phyloP scores from a whole-genome alignment of 768 basidiomycete species.

The Kondoa malvinella region DNA sequence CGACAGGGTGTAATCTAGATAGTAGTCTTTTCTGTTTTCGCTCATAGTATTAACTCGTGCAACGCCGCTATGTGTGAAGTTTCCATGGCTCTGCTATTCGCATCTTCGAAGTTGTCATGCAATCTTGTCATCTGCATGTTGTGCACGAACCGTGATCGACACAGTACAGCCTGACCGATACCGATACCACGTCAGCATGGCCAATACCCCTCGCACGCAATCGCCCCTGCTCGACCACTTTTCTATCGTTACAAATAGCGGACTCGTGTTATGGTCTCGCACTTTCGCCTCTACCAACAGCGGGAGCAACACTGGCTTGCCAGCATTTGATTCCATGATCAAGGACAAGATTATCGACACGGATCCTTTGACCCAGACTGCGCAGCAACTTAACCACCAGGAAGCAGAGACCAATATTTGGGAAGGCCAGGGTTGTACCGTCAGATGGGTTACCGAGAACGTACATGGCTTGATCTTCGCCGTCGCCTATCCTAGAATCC shows the following conservation, averaged over 20 bases:
- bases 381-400: background rate
- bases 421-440: constrained; percentile 37
- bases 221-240: background rate
- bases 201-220: background rate
- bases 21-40: too few relatives aligned
- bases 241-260: constrained; percentile 40
- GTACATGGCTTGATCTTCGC: constrained; percentile 93
- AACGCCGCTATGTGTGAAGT: too few relatives aligned
- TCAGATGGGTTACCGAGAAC: constrained; percentile 88
- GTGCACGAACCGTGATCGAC: too few relatives aligned
- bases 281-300: constrained; percentile 97
- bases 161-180: too few relatives aligned
- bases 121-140: too few relatives aligned
- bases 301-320: constrained; percentile 52
- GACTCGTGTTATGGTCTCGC: constrained; percentile 81
- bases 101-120: too few relatives aligned
- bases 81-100: too few relatives aligned
- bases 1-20: too few relatives aligned
- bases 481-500: constrained; percentile 88
- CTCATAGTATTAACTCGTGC: too few relatives aligned
- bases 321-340: constrained; percentile 72
- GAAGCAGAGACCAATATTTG: constrained; percentile 15
- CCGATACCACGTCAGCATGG: too few relatives aligned
- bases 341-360: constrained; percentile 85
- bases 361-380: constrained; percentile 37